These are phyloP conservation scores for Fusarium staphyleae DNA, from an alignment of 2,329 filamentous ascomycete species.

Conservation along the genomic window DNA sequence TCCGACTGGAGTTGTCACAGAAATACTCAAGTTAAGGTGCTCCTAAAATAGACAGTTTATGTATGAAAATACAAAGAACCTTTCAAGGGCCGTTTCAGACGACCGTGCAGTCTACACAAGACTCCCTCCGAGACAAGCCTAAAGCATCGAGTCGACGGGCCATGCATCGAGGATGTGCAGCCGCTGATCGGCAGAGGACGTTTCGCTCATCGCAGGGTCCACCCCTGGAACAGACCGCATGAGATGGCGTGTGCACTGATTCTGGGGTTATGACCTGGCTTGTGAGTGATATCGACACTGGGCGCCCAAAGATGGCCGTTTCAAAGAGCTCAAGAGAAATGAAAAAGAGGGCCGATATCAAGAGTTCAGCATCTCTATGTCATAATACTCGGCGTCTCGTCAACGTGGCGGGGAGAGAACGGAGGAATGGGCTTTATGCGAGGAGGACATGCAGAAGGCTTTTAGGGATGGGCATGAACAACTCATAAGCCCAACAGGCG, in stretches of 20 bases:
- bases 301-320: neutral
- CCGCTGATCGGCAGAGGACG: conserved; percentile 19
- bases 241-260: conserved; percentile 20
- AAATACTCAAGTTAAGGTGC: neutral
- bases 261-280: conserved; percentile 7
- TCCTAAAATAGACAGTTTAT: neutral
- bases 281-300: conserved; percentile 1
- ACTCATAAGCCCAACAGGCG: conserved; percentile 19
- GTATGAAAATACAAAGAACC: neutral
- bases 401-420: conserved; percentile 6
- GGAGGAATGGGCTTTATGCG: conserved; percentile 25
- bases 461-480: conserved; percentile 13
- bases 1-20: conserved; percentile 5
- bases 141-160: conserved; percentile 17
- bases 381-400: conserved; percentile 11
- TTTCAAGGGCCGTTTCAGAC: conserved; percentile 15
- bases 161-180: conserved; percentile 26
- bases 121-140: neutral
- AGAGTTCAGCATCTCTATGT: neutral
- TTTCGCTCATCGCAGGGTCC: conserved; percentile 24
- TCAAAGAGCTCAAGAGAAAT: neutral
- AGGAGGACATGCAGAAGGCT: conserved; percentile 19
- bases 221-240: conserved; percentile 19
- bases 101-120: conserved; percentile 2
- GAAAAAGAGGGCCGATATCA: neutral